Base-by-base conservation (phyloP, 1,284 basidiomycete genomes). In the Pseudozyma tsukubaensis region DNA sequence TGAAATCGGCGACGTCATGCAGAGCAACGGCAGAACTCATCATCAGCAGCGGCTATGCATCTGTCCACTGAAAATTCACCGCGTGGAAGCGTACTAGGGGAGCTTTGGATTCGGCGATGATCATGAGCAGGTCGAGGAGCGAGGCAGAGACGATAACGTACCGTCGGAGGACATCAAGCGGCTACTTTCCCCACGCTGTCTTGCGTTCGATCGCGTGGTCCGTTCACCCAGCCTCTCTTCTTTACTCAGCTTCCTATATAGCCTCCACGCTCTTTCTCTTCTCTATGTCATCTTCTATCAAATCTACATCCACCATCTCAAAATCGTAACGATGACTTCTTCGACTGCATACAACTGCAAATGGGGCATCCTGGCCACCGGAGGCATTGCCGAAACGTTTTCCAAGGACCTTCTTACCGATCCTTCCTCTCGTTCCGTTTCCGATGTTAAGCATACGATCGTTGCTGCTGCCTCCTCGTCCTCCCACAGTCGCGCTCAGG, bases 381-480 rank as follows among this genome's bases (percentile, higher is more conserved):
- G 79, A 32, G 58, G 71, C 14, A 82, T 78, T 48, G 78, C 80
- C 36, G 61, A 59, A 12, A 73, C 37, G 48, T 87, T 87, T 61
- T 72, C 80, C 21, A 77, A 69, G 24, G 87, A 88, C 67, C 75
- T 87, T 10, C 66, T 85, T 34, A 37, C 77, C 56, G 81, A 84
- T 52, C 85, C 86, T 0, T 45, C 80, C 1, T 77, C 78, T 0
- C 92, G 93, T 24, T 86, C 86, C 50, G 90, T 90, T 5, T 83
- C 87, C 32, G 94, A 96, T 82, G 88, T 96, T 10, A 84, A 87
- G 3, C 94, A 96, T 86, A 89, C 89, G 78, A 87, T 96, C 48
- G 87, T 87, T 11, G 93, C 92, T 2, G 91, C 94, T 24, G 87
- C 79, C 32, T 80, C 86, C 0, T 95, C 94, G 29, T 89, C 93